Base-by-base conservation (phyloP, 768 basidiomycete genomes). In the Collybiopsis confluens region DNA sequence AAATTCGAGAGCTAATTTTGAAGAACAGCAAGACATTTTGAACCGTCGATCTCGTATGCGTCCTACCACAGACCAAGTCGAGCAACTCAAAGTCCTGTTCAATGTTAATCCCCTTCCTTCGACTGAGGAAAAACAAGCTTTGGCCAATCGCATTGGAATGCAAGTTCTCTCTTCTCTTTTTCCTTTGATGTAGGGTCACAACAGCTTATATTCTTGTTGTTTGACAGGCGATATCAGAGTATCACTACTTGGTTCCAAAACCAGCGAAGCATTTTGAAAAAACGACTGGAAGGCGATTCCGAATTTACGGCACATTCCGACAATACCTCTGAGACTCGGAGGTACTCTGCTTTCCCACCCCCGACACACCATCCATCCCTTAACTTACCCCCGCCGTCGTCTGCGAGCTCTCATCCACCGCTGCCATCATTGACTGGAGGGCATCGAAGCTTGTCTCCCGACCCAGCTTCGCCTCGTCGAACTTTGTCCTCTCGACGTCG, bases 181-280 rank as follows among this genome's bases (percentile, higher is more conserved):
- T 56, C 37, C 51, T 45, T 44, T 64, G 37, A 24, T 30, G 16
- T 23, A 27, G 15, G 40, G 11, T 16, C 33, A 23, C 50, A 30
- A 21, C 33, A 41, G 40, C 26, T 41, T n/a, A 52, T 53, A 60
- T 44, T 45, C 42, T 55, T 55, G 33, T 45, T 56, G 30, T 44
- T 56, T 38, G 37, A 52, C 58, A 91, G 89, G 87, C 85, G 81
- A 58, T 79, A 86, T 69, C 83, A 88, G 68, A 87, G 82, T 54
- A 83, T 91, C 54, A 89, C 85, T 1, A 90, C 91, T 64, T 90
- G 89, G 90, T 91, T 91, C 66, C 88, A 90, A 74, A 89, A 90
- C 62, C 88, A 91, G 63, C 86, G 87, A 61, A 88, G 82, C 65
- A 77, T 85, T 58, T 81, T 86, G 28, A 86, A 85, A 73, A 87